Base-by-base conservation (phyloP, 2,329 filamentous ascomycete species). In the Apiospora arundinis region DNA sequence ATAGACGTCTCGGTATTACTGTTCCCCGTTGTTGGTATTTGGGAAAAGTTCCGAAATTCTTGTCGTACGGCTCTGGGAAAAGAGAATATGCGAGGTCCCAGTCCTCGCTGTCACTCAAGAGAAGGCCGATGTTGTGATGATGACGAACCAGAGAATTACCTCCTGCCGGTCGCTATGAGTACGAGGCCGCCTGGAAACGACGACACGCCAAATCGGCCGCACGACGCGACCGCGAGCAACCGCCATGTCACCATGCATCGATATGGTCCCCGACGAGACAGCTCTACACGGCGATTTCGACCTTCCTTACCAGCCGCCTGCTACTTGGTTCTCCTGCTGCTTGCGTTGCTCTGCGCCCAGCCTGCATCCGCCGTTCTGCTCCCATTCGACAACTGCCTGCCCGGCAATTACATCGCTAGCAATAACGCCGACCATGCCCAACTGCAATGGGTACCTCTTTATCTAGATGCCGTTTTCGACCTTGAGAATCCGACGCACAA, bases 341-440 rank as follows among this genome's bases (percentile, higher is more conserved):
- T 86, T 70, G 75, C 81, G 70, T 78, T 81, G 71, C 75, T 84
- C 37, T 77, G 83, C 72, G 70, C 83, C 11, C 78, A 79, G 60
- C 85, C 88, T 11, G 85, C 82, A 37, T 80, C 84, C 52, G 93
- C 92, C 67, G 94, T 91, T 63, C 89, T 91, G 76, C 84, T 98
- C 73, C 85, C 90, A 71, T 96, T 97, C 82, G 87, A 92, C n/a
- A 97, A 98, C 82, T 99, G 95, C 83, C 86, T 98, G 42, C 81
- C 86, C 67, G 85, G 87, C 72, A 87, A 88, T 69, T 87, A 92
- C 79, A 85, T 90, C 72, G 87, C 87, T 65, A 82, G 84, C 45
- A 76, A 77, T 45, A 68, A 73, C 4, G 45, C 72, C 6, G 42
- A 79, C 71, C 89, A 92, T 18, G 81, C 84, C 46, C 88, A 88